Evolutionary conservation across 352 stramenopile genomes (phyloP).

Genomic region (Phytophthora pluvialis): DNA sequence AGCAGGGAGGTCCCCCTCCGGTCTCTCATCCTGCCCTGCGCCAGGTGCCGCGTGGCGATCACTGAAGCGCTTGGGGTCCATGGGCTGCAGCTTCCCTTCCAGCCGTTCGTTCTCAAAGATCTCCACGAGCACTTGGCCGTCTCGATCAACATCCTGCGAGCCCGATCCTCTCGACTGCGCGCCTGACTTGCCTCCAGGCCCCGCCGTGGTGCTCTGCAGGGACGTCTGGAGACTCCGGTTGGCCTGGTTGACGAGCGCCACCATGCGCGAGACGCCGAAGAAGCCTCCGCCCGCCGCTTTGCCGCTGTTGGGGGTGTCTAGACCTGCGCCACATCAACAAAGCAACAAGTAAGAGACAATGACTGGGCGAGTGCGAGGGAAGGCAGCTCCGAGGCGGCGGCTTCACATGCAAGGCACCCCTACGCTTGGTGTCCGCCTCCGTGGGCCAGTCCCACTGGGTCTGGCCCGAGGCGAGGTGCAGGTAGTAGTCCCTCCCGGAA

Average conservation of each 20-base stretch:
- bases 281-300: slow-evolving; percentile 65
- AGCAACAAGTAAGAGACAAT: slow-evolving; percentile 6
- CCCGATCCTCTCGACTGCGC: slow-evolving; percentile 51
- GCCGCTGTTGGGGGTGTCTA: slow-evolving; percentile 36
- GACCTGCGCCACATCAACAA: slow-evolving; percentile 23
- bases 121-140: slow-evolving; percentile 76
- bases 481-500: slow-evolving; percentile 72
- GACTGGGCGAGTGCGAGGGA: neutral
- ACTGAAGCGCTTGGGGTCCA: slow-evolving; percentile 79
- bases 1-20: slow-evolving; percentile 66
- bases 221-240: slow-evolving; percentile 77
- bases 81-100: slow-evolving; percentile 71
- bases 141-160: slow-evolving; percentile 67
- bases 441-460: slow-evolving; percentile 77
- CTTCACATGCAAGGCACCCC: slow-evolving; percentile 15
- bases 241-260: slow-evolving; percentile 68
- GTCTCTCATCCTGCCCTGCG: slow-evolving; percentile 68
- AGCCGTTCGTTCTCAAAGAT: slow-evolving; percentile 90
- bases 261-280: slow-evolving; percentile 75
- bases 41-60: slow-evolving; percentile 62
- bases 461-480: slow-evolving; percentile 70
- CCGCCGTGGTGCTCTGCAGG: slow-evolving; percentile 55
- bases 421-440: slow-evolving; percentile 69
- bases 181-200: slow-evolving; percentile 29
- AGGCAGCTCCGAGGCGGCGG: neutral